phyloP scores from a whole-genome alignment of 441 rosid genomes.

The Euphorbia schlechtendalii region DNA sequence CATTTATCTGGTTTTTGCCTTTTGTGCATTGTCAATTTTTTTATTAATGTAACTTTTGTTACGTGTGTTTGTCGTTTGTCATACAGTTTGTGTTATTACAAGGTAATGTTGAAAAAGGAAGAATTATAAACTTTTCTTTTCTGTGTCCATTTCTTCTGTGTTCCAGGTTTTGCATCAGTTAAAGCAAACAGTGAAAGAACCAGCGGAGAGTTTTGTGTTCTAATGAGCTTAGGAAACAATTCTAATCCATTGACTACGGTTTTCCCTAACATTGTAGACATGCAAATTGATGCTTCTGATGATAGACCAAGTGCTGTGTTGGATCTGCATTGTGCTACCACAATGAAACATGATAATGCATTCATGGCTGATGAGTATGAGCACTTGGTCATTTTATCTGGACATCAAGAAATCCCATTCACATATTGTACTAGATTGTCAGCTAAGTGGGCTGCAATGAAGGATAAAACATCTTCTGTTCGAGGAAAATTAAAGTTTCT shows the following conservation, averaged over 20 bases:
- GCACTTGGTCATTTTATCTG: conserved; percentile 41
- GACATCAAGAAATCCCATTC: conserved; percentile 66
- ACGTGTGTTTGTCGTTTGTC: too few species aligned
- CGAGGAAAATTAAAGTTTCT: conserved; percentile 75
- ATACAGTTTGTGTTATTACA: not conserved
- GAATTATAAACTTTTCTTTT: not conserved
- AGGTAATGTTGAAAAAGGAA: not conserved
- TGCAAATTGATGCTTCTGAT: conserved; percentile 44
- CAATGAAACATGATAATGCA: conserved; percentile 29
- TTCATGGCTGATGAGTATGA: conserved; percentile 44
- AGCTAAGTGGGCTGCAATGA: conserved; percentile 65
- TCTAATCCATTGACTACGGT: conserved; percentile 36
- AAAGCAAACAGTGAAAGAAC: conserved; percentile 26
- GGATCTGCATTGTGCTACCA: conserved; percentile 24
- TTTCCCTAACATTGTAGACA: conserved; percentile 49
- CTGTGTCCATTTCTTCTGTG: conserved; percentile 14
- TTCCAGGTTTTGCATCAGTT: conserved; percentile 16
- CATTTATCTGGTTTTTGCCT: not conserved
- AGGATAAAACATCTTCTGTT: conserved; percentile 42
- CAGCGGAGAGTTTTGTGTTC: conserved; percentile 27
- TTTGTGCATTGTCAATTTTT: not conserved
- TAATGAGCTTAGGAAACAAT: conserved; percentile 26
- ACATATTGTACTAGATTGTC: conserved; percentile 81
- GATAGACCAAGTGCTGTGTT: conserved; percentile 22
- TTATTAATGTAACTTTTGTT: not conserved